phyloP scores from a whole-genome alignment of 306 rosid genomes.

The Citrullus mucosospermus region DNA sequence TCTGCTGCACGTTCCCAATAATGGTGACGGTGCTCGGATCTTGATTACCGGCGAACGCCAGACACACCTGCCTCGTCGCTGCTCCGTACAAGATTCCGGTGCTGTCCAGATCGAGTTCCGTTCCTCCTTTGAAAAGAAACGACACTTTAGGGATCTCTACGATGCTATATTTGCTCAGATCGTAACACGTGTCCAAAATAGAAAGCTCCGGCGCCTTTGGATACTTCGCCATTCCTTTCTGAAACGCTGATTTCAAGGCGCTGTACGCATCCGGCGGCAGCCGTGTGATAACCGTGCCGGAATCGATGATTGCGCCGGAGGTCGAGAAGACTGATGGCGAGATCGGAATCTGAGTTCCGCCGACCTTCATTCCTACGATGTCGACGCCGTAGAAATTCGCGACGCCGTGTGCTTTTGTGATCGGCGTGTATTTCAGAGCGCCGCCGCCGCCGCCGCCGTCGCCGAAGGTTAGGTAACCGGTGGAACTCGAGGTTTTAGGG shows the following conservation, averaged over 20 bases:
- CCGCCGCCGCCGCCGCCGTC: too few relatives aligned
- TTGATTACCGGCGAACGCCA: conserved; percentile 44
- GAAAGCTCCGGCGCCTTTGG: conserved; percentile 14
- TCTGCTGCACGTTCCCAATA: conserved; percentile 69
- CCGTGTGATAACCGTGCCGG: conserved; percentile 61
- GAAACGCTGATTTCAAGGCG: conserved; percentile 21
- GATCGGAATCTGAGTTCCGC: conserved; percentile 19
- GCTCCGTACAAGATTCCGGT: conserved; percentile 19
- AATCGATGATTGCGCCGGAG: conserved; percentile 49
- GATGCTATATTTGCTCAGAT: conserved; percentile 10
- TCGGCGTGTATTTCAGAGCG: conserved; percentile 33
- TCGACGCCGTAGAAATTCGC: conserved; percentile 38
- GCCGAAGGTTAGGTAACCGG: conserved; percentile 42
- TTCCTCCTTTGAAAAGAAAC: conserved; percentile 26
- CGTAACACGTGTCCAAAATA: conserved; percentile 57
- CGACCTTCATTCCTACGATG: conserved; percentile 26
- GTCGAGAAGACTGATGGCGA: conserved; percentile 26
- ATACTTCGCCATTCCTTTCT: conserved; percentile 29
- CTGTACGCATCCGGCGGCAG: conserved; percentile 47
- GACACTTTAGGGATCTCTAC: conserved; percentile 24
- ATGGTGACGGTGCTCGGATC: conserved; percentile 29
- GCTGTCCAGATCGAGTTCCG: conserved; percentile 14
- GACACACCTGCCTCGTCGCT: conserved; percentile 27
- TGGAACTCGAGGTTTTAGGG: conserved; percentile 39
- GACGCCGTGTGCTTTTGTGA: conserved; percentile 11